Percentiles rank a stretch among this genome's conserved stretches.
Evolutionary conservation across 768 basidiomycete species (phyloP).

Genomic region (Leccinellum rugosiceps): DNA sequence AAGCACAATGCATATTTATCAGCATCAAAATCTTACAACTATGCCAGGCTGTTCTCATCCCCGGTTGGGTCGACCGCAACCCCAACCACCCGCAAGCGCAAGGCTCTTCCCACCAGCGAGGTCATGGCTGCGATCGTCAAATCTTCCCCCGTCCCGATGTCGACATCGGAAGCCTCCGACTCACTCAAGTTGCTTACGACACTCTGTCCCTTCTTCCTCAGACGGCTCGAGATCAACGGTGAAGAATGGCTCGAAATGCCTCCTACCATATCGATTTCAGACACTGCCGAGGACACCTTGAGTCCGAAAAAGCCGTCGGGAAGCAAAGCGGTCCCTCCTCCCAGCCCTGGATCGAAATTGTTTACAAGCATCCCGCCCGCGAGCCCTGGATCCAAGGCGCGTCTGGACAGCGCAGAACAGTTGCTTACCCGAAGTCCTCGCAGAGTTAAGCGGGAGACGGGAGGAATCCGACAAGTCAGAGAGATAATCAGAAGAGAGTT

Average conservation of each 20-base stretch:
- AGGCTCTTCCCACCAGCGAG: conserved; percentile 63
- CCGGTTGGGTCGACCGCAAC: conserved; percentile 51
- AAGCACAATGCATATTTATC: conserved; percentile 19
- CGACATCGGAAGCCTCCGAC: conserved; percentile 72
- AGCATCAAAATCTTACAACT: neutral
- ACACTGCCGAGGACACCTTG: conserved; percentile 13
- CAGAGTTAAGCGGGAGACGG: conserved; percentile 64
- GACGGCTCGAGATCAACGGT: conserved; percentile 55
- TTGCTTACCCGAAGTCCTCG: conserved; percentile 68
- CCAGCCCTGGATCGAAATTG: conserved; percentile 39
- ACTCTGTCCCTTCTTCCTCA: conserved; percentile 81
- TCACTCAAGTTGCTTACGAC: conserved; percentile 62
- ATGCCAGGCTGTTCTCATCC: conserved; percentile 62
- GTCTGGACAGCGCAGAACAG: conserved; percentile 58
- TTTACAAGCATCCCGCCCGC: conserved; percentile 31
- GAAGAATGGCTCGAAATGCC: conserved; percentile 53
- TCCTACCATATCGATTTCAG: conserved; percentile 21
- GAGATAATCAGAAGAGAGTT: conserved; percentile 80
- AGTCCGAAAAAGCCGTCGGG: conserved; percentile 38
- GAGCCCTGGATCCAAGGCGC: conserved; percentile 50
- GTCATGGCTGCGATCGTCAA: conserved; percentile 69
- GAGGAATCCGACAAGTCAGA: conserved; percentile 74
- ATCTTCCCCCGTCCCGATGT: conserved; percentile 79
- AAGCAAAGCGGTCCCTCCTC: conserved; percentile 25
- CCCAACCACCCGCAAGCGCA: conserved; percentile 63